These are phyloP conservation scores for Blastobotrys robertii DNA, from an alignment of 805 yeast species.

Conservation along the genomic window DNA sequence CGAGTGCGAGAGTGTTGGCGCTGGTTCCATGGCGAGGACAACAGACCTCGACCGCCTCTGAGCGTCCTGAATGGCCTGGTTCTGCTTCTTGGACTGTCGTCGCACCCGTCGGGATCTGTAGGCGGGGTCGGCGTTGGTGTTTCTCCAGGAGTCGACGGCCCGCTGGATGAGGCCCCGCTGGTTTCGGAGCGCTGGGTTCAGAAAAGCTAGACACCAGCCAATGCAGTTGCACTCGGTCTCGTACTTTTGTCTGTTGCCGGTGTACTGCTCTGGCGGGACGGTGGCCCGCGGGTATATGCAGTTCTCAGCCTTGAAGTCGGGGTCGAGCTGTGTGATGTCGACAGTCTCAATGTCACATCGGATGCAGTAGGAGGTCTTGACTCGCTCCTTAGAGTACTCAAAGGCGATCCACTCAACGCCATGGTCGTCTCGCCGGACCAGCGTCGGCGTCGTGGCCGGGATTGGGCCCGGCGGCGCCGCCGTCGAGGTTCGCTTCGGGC, in stretches of 20 bases:
- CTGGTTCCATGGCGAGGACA: constrained; percentile 1
- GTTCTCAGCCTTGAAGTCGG: constrained; percentile 30
- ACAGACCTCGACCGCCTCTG: constrained; percentile 3
- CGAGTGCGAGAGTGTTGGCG: neutral
- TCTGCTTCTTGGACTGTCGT: constrained; percentile 9
- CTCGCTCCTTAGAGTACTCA: constrained; percentile 26
- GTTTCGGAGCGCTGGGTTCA: constrained; percentile 34
- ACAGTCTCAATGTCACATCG: constrained; percentile 28
- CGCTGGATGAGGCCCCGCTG: constrained; percentile 41
- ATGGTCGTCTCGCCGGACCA: constrained; percentile 17
- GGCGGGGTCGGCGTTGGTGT: constrained; percentile 34
- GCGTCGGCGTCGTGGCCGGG: constrained; percentile 21
- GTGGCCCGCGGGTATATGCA: constrained; percentile 43
- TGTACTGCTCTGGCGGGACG: constrained; percentile 33
- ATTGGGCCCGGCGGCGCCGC: constrained; percentile 22
- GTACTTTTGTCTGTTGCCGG: constrained; percentile 37
- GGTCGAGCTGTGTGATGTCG: constrained; percentile 18
- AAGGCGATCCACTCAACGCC: constrained; percentile 27
- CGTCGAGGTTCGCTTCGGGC: neutral
- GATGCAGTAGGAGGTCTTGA: constrained; percentile 22
- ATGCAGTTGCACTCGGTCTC: constrained; percentile 40
- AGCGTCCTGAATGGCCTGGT: neutral
- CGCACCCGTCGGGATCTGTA: constrained; percentile 36
- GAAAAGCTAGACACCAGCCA: constrained; percentile 39
- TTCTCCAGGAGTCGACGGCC: constrained; percentile 45